Evolutionary conservation across 2,329 filamentous ascomycete genomes (phyloP).

Genomic region (Talaromyces sp.): DNA sequence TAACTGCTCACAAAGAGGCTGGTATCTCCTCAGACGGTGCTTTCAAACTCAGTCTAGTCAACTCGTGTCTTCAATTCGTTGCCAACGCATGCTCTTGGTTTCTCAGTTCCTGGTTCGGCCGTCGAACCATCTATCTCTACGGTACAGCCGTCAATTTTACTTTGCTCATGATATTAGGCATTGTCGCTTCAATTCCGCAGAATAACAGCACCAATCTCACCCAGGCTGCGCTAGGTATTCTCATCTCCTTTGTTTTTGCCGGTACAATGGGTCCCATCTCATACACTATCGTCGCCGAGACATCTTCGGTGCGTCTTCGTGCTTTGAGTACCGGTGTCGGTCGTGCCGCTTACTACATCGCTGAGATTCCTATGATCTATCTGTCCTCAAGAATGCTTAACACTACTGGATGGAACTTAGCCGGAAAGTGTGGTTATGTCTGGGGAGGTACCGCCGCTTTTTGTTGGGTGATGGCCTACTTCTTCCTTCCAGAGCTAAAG

Average conservation of each 20-base stretch:
- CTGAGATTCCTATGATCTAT: conserved; percentile 46
- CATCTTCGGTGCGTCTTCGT: conserved; percentile 53
- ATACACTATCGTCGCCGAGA: conserved; percentile 53
- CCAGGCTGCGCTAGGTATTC: conserved; percentile 47
- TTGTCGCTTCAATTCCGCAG: conserved; percentile 16
- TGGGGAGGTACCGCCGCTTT: conserved; percentile 37
- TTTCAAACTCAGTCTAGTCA: conserved; percentile 31
- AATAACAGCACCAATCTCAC: conserved; percentile 23
- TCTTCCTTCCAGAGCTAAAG: conserved; percentile 40
- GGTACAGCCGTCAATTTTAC: conserved; percentile 28
- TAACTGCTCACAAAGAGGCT: conserved; percentile 26
- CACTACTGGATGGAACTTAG: conserved; percentile 36
- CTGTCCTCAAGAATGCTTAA: conserved; percentile 34
- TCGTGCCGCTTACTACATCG: conserved; percentile 51
- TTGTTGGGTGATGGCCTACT: conserved; percentile 38
- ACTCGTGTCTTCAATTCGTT: conserved; percentile 38
- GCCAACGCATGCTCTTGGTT: conserved; percentile 53
- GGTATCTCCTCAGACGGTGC: conserved; percentile 25
- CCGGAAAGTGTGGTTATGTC: conserved; percentile 40
- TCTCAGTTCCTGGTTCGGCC: conserved; percentile 35
- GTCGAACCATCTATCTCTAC: conserved; percentile 39
- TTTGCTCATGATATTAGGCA: conserved; percentile 31
- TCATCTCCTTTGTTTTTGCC: conserved; percentile 55
- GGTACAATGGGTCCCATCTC: conserved; percentile 54
- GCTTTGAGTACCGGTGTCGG: conserved; percentile 55